Evolutionary conservation across 768 basidiomycete genomes (phyloP).

Genomic region (Phaeolepiota aurea): DNA sequence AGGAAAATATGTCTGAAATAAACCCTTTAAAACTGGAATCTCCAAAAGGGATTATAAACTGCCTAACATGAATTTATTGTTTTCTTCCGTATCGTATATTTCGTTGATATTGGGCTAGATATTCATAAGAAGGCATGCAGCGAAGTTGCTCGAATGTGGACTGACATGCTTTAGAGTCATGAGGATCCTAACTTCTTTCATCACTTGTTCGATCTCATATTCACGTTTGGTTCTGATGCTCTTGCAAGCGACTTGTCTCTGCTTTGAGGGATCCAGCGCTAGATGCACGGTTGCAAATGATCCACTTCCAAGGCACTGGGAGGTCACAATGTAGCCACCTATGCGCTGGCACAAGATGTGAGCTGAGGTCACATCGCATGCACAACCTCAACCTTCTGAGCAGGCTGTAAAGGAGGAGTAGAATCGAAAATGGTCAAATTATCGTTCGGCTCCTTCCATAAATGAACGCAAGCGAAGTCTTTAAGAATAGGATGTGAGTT

Average conservation of each 20-base stretch:
- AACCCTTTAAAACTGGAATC: background rate
- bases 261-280: conserved; percentile 53
- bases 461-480: conserved; percentile 65
- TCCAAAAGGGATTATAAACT: background rate
- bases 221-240: conserved; percentile 61
- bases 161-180: conserved; percentile 65
- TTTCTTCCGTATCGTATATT: conserved; percentile 61
- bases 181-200: conserved; percentile 75
- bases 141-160: no score
- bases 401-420: conserved; percentile 44
- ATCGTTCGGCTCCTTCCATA: conserved; percentile 43
- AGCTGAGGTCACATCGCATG: background rate
- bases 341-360: conserved; percentile 34
- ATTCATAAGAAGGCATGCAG: background rate
- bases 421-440: conserved; percentile 54
- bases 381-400: conserved; percentile 39
- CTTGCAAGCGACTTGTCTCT: conserved; percentile 79
- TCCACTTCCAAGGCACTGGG: conserved; percentile 73
- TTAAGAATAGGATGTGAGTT: background rate
- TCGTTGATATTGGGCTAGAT: conserved; percentile 74
- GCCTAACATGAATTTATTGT: conserved; percentile 50
- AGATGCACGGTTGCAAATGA: conserved; percentile 80
- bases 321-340: conserved; percentile 65
- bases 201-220: conserved; percentile 49
- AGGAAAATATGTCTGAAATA: conserved; percentile 66